These are phyloP conservation scores for Wickerhamomyces strasburgensis DNA, from an alignment of 805 yeast genomes.

Conservation along the genomic window DNA sequence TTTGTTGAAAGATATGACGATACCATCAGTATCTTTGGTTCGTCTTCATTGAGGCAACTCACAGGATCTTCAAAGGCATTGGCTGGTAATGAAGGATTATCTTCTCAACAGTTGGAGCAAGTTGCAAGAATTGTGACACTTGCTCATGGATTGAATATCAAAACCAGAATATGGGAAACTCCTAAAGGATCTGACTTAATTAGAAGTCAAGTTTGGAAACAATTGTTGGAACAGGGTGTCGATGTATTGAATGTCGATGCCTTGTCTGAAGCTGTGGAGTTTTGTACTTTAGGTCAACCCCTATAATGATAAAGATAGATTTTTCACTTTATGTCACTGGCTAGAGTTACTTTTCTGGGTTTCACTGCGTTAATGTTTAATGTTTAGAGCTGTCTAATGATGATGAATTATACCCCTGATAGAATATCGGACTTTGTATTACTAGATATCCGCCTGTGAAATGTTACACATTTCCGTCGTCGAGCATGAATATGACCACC, in stretches of 20 bases:
- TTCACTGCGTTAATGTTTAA: no score
- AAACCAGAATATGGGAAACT: conserved; percentile 68
- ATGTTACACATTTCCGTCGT: no score
- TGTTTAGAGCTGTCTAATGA: no score
- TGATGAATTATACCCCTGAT: no score
- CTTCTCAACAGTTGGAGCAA: conserved; percentile 27
- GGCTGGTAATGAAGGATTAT: conserved; percentile 26
- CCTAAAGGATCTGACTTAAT: conserved; percentile 57
- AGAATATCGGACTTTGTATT: no score
- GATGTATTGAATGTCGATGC: conserved; percentile 66
- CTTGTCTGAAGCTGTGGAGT: conserved; percentile 34
- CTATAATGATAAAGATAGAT: no score
- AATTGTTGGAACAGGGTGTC: conserved; percentile 41
- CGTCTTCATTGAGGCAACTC: conserved; percentile 35
- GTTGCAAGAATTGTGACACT: conserved; percentile 24
- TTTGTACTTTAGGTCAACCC: no score
- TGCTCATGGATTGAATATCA: conserved; percentile 48
- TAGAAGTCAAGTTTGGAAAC: conserved; percentile 44
- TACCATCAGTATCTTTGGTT: conserved; percentile 34
- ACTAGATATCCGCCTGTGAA: no score
- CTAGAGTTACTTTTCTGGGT: no score
- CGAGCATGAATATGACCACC: no score
- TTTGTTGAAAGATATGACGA: conserved; percentile 9
- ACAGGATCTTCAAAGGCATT: conserved; percentile 11
- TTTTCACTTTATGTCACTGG: no score